Percentiles rank a stretch among this genome's conserved stretches.
phyloP scores from a whole-genome alignment of 2,329 filamentous ascomycete genomes.

The Colletotrichum musicola region DNA sequence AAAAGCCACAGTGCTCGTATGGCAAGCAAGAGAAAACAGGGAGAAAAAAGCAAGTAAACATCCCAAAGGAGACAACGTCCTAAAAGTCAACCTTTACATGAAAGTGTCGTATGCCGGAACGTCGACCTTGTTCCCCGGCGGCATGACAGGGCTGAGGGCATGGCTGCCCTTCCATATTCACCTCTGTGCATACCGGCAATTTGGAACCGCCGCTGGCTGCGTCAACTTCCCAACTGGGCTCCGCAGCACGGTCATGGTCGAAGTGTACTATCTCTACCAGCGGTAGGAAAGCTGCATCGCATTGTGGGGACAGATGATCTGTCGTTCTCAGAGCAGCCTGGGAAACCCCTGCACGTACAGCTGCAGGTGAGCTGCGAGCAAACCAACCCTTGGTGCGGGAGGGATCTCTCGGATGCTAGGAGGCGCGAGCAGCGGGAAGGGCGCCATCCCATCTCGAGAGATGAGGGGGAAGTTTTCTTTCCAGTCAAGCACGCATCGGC shows the following conservation, averaged over 20 bases:
- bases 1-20: not conserved
- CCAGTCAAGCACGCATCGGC: not conserved
- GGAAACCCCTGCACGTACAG: not conserved
- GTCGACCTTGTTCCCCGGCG: not conserved
- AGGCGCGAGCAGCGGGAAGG: not conserved
- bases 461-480: not conserved
- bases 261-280: not conserved
- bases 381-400: not conserved
- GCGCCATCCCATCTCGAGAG: not conserved
- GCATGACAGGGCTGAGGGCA: conserved; percentile 8
- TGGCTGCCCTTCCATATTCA: not conserved
- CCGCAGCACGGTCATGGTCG: not conserved
- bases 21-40: not conserved
- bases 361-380: not conserved
- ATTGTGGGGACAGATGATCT: not conserved
- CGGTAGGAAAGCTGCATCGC: conserved; percentile 11
- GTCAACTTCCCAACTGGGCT: not conserved
- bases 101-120: not conserved
- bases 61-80: not conserved
- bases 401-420: not conserved
- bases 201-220: conserved; percentile 4
- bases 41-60: not conserved
- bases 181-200: conserved; percentile 21
- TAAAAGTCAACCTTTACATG: not conserved
- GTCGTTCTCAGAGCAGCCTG: not conserved